Evolutionary conservation across 352 stramenopile species (phyloP), one percentile per base, ranked within the genome.

Genomic region (Phytophthora citricola): DNA sequence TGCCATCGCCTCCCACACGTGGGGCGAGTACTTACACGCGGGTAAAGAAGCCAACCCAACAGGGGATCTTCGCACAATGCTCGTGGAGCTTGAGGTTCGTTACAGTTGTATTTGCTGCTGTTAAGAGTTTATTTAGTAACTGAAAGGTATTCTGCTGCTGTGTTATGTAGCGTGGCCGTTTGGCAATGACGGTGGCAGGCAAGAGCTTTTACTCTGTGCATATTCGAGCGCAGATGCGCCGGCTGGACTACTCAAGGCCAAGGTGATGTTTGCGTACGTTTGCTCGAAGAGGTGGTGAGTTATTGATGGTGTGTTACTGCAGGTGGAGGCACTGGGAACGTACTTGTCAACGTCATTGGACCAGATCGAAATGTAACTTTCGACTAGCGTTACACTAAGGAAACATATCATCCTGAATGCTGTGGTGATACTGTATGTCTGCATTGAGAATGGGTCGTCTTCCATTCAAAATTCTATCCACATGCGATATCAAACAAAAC

Each of bases 1-100:
- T 44, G 89, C 89, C 22, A 94, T 96, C 58, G 85, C 85, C 11
- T 80, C 89, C 27, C 86, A 96, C 68, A 93, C 87, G 32, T 96
- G 88, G 88, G 78, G 81, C 26, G 88, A 96, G 62, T 94, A 93
- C 54, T 57, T 88, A 20, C 83, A 93, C 63, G 77, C 88, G 8
- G 78, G 81, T 40, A 88, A 87, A 70, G 87, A 95, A 40, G 84
- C 87, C 54, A 76, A 79, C 39, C 75, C 78, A 12, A 71, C 70
- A 4, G 73, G 79, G 10, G 69, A 88, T 27, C 72, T 95, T 4
- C 71, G 73, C 52, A 81, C 79, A 31, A 80, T 94, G 50, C 71
- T 93, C 41, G 71, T 95, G 20, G 84, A 95, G 47, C 77, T 95
- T 0, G 81, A 94, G 74, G 85, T 54, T 68, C 65, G 54, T 10